Evolutionary conservation across 108 stramenopile species (phyloP).

Genomic region (Skeletonema costatum): DNA sequence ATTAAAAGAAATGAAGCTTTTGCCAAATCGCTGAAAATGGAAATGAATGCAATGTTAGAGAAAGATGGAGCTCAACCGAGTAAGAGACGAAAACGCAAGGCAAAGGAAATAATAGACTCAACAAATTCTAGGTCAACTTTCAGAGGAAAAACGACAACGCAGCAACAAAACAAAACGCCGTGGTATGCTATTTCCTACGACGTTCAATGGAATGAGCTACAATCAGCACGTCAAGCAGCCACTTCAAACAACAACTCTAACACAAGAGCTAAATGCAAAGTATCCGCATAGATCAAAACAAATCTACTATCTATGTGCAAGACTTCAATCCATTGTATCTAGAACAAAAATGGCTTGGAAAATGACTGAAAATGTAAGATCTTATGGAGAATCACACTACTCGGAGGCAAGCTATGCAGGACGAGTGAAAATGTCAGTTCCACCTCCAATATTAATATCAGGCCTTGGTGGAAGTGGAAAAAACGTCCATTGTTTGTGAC

Average conservation of each 20-base stretch:
- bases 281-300: constrained; percentile 31
- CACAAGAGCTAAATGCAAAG: constrained; percentile 23
- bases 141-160: background rate
- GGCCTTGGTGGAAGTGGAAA: constrained; percentile 69
- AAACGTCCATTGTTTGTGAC: constrained; percentile 62
- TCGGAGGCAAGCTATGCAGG: constrained; percentile 33
- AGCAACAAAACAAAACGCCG: constrained; percentile 8
- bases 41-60: constrained; percentile 4
- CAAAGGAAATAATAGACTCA: background rate
- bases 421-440: constrained; percentile 35
- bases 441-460: constrained; percentile 65
- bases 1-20: constrained; percentile 18
- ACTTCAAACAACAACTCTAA: background rate
- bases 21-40: constrained; percentile 9
- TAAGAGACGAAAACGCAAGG: background rate
- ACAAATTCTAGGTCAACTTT: background rate
- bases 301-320: constrained; percentile 21
- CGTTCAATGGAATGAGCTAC: background rate
- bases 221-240: background rate
- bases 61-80: background rate
- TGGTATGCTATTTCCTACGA: constrained; percentile 25
- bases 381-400: background rate
- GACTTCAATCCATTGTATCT: constrained; percentile 17
- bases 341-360: constrained; percentile 35
- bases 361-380: constrained; percentile 1